Percentiles rank a stretch among this genome's conserved stretches.
Conservation (phyloP, 2,329 filamentous ascomycete species). For the Hymenoscyphus infarciens region DNA sequence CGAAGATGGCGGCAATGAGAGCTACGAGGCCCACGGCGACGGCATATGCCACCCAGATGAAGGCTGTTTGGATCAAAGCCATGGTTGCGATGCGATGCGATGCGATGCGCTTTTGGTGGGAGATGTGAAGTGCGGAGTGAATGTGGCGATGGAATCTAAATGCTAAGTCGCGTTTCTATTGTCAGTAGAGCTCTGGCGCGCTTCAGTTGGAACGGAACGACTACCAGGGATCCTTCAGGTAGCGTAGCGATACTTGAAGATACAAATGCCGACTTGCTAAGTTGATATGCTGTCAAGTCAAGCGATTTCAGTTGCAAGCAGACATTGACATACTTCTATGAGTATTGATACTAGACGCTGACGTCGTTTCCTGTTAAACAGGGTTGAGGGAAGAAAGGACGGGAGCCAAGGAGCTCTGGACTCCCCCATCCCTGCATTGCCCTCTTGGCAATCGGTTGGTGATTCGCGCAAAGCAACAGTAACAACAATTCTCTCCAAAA, state of each 20-base stretch:
- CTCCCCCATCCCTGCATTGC: not conserved
- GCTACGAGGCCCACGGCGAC: constrained; percentile 75
- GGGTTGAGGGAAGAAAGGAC: not conserved
- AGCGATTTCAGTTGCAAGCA: too few species aligned
- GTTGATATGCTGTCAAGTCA: too few species aligned
- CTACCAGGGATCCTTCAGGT: not conserved
- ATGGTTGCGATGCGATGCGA: constrained; percentile 20
- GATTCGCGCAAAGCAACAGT: not conserved
- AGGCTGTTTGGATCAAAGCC: constrained; percentile 72
- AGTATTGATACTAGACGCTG: constrained; percentile 10
- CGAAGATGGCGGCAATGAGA: constrained; percentile 75
- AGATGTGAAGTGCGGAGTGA: not conserved
- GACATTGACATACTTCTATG: constrained; percentile 2
- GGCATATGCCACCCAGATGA: constrained; percentile 94
- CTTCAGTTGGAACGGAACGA: not conserved
- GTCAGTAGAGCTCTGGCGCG: not conserved
- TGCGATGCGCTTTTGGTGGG: not conserved
- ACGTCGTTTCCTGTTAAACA: constrained; percentile 17
- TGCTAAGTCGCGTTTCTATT: not conserved
- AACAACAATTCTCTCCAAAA: constrained; percentile 3
- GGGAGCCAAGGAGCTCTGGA: not conserved
- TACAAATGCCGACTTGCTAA: not conserved
- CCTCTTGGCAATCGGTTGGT: not conserved
- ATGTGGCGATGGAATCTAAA: not conserved
- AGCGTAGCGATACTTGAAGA: not conserved